phyloP scores from a whole-genome alignment of 176 grass and related monocot genomes.

The maize (Zea mays) region Zm-B73-REFERENCE-NAM-5.0 NC_050097.1:234507501-234508000 shows the following conservation, averaged over 20 bases:
- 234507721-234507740: constrained; percentile 55
- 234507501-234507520: constrained; percentile 58
- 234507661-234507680: constrained; percentile 93
- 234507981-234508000: no score
- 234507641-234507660: constrained; percentile 93
- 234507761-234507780: constrained; percentile 81
- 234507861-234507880: no score
- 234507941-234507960: no score
- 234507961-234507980: no score
- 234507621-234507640: constrained; percentile 91
- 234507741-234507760: constrained; percentile 75
- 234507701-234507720: constrained; percentile 58
- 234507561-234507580: constrained; percentile 60
- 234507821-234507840: no score
- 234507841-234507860: no score
- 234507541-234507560: constrained; percentile 56
- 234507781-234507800: no score
- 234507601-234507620: constrained; percentile 92
- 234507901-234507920: no score
- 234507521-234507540: constrained; percentile 57
- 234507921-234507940: no score
- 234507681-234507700: constrained; percentile 58
- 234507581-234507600: constrained; percentile 97
- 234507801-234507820: no score
- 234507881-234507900: no score